Evolutionary conservation across 345 rosid species (phyloP), one percentile per base, ranked within the genome.

Genomic region (Heritiera littoralis): DNA sequence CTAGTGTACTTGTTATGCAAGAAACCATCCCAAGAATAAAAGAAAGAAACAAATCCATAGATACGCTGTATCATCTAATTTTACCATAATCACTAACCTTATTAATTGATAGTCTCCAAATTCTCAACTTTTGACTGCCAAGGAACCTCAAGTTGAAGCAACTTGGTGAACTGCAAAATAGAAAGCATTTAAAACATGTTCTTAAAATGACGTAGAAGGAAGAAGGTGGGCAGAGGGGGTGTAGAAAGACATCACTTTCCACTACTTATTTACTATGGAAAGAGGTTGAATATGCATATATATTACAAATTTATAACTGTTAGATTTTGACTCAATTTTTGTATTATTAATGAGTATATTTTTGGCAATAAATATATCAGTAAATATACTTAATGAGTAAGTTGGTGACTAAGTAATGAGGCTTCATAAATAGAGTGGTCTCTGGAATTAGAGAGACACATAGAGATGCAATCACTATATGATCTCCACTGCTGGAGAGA

Each of bases 71-170:
- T 52, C 28, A 64, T 15, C 63, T 58, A 11, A 61, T 18, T 49
- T 18, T 23, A 58, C 9, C 20, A 38, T 12, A 15, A 59, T 38
- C 20, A 52, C 88, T 80, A 49, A 84, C 84, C 89, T 86, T 79
- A 65, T 82, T 80, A 81, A 74, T 80, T 78, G 67, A 79, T 70
- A 40, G 80, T 80, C 60, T 84, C 70, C 71, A 87, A 72, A 61
- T 81, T 83, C 77, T 82, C 83, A 66, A 83, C 56, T 77, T 72
- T 87, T 69, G 83, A 45, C 76, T 74, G 80, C 83, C 85, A 78
- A 79, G 94, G 88, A 81, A 68, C 85, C 87, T 93, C 94, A 70
- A 81, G 90, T 85, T 89, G 89, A 84, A 94, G 90, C 79, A 90
- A 84, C 82, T 93, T 91, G 52, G 92, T 91, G 79, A 91, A 91